These are phyloP conservation scores for Candida freyschussii DNA, from an alignment of 1,139 yeast genomes.

Conservation along the genomic window DNA sequence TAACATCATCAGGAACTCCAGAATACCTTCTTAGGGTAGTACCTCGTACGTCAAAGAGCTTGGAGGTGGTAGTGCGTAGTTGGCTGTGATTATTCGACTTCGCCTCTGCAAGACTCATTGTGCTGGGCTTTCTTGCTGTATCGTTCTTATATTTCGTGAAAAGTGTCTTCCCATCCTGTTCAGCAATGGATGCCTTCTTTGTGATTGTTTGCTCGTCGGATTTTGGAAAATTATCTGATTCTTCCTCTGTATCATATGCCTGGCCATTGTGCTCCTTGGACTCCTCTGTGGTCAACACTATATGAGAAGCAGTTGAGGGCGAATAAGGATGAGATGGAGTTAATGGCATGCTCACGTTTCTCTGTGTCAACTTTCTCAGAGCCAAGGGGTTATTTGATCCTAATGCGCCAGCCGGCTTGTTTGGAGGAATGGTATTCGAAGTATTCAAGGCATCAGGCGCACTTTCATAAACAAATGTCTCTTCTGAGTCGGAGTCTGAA, in stretches of 20 bases:
- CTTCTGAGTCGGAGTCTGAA: conserved; percentile 83
- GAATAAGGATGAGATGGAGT: conserved; percentile 13
- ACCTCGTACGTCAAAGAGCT: conserved; percentile 65
- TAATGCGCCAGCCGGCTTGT: conserved; percentile 14
- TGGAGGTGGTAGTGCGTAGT: conserved; percentile 65
- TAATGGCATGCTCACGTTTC: conserved; percentile 26
- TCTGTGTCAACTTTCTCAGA: conserved; percentile 20
- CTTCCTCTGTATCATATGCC: conserved; percentile 12
- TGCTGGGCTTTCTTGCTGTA: conserved; percentile 18
- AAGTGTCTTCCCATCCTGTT: conserved; percentile 7
- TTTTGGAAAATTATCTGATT: conserved; percentile 9
- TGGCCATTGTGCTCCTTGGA: conserved; percentile 6
- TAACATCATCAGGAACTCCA: conserved; percentile 64
- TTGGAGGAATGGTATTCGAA: conserved; percentile 21
- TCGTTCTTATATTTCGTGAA: conserved; percentile 22
- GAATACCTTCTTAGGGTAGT: conserved; percentile 69
- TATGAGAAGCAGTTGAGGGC: conserved; percentile 12
- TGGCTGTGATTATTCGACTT: conserved; percentile 26
- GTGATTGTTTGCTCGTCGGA: conserved; percentile 7
- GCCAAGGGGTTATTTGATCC: conserved; percentile 20
- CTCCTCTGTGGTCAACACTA: conserved; percentile 9
- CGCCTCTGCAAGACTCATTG: conserved; percentile 5
- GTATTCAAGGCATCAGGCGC: conserved; percentile 37
- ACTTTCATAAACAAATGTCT: conserved; percentile 84
- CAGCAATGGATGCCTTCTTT: conserved; percentile 9